These are phyloP conservation scores for Brassica nigra DNA, from an alignment of 345 rosid genomes.

Conservation along the genomic window DNA sequence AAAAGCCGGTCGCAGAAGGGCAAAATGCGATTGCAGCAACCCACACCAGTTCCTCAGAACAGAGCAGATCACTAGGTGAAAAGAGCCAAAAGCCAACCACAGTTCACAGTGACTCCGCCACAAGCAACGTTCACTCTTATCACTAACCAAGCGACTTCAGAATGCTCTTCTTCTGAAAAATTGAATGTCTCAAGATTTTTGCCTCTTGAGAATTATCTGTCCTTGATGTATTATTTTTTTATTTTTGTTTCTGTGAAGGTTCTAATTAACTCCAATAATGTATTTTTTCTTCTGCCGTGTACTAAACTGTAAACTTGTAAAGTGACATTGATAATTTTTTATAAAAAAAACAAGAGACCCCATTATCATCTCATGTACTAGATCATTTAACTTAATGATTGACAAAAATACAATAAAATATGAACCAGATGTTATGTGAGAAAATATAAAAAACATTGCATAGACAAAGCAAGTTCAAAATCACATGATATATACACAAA, in stretches of 20 bases:
- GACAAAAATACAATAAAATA: too few relatives aligned
- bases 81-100: constrained; percentile 21
- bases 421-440: not conserved
- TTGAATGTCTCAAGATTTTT: not conserved
- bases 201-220: not conserved
- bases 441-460: not conserved
- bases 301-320: too few relatives aligned
- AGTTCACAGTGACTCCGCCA: constrained; percentile 9
- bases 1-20: not conserved
- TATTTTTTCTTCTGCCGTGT: too few relatives aligned
- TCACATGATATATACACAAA: constrained; percentile 36
- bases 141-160: constrained; percentile 21
- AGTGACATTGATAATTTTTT: too few relatives aligned
- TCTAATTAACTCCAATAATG: too few relatives aligned
- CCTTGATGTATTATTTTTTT: too few relatives aligned
- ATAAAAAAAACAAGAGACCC: too few relatives aligned
- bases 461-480: constrained; percentile 24
- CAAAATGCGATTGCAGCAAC: constrained; percentile 1
- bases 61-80: not conserved
- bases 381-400: not conserved
- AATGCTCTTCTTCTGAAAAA: not conserved
- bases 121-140: constrained; percentile 7
- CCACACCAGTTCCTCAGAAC: constrained; percentile 23
- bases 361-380: not conserved
- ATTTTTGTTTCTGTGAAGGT: too few relatives aligned